Base-by-base conservation (phyloP, 2,329 filamentous ascomycete species). In the Claviceps pazoutovae region DNA sequence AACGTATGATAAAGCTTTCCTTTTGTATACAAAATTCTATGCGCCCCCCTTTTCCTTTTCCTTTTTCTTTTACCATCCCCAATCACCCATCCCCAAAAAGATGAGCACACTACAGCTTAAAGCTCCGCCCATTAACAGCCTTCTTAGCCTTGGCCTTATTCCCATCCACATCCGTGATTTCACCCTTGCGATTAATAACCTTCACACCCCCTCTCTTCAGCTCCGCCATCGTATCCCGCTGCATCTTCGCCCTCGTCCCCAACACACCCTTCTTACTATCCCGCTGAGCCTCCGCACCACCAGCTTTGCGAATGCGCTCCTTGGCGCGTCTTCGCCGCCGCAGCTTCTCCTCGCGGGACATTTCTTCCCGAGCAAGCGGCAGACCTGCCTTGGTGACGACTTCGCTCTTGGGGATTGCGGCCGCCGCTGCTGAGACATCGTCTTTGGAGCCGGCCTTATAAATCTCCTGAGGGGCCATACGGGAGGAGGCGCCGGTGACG, bases 391-490 rank as follows among this genome's bases (percentile, higher is more conserved):
- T 90, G 52, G 82, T 75, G 37, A 90, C 78, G 39, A 95, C 74
- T 65, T 95, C 89, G 49, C 82, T 82, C 59, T 76, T 75, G 57
- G 75, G 77, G 57, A 74, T 77, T 46, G 72, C 72, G 14, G 70
- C 81, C 54, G 82, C 81, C 17, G 39, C 39, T 11, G 39, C 37
- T 7, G 37, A 39, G 16, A 16, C 2, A 14, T 44, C 21, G 19
- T 16, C 16, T 19, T 23, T 23, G 26, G 44, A 80, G 53, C 85
- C 83, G n/a, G 88, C 82, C 60, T 81, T 82, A 73, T 97, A 98
- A 26, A 98, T 76, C 68, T 98, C 93, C 64, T 97, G 93, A 2
- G 93, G 93, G 46, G 93, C 93, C 54, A 98, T 78, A 73, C 85
- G 85, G 61, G 83, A 86, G 57, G 80, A 73, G 46, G 76, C 78